Evolutionary conservation across 306 rosid species (phyloP).

Genomic region (Corylus americana): DNA sequence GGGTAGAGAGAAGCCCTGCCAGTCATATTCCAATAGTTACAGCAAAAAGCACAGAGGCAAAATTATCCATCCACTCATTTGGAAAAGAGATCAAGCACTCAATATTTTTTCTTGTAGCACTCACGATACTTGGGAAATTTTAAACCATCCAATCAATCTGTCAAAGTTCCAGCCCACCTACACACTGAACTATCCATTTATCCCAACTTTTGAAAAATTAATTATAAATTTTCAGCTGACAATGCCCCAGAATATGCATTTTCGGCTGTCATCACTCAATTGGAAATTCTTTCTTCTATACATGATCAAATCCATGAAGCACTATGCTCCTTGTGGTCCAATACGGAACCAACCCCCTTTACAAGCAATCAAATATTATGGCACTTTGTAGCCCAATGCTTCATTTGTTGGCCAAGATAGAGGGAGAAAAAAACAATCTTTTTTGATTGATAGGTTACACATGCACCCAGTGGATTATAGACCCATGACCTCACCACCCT

Average conservation of each 20-base stretch:
- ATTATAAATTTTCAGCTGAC: neutral
- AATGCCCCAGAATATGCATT: neutral
- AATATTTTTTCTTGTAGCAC: neutral
- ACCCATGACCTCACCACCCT: neutral
- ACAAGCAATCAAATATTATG: neutral
- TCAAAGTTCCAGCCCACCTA: neutral
- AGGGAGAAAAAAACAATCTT: neutral
- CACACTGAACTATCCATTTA: neutral
- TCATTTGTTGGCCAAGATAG: neutral
- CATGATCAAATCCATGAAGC: conserved; percentile 1
- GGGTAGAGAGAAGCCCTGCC: neutral
- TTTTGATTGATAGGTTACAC: neutral
- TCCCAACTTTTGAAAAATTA: neutral
- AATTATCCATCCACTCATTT: neutral
- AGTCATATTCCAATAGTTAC: neutral
- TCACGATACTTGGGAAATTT: neutral
- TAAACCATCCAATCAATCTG: neutral
- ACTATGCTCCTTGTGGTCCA: neutral
- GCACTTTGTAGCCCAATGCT: neutral
- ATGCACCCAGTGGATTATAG: neutral
- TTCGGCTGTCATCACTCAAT: conserved; percentile 1
- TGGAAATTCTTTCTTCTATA: neutral
- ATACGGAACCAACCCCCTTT: neutral
- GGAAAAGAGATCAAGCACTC: neutral
- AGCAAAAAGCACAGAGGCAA: neutral